Evolutionary conservation across 352 stramenopile genomes (phyloP).

Genomic region (Globisporangium splendens): DNA sequence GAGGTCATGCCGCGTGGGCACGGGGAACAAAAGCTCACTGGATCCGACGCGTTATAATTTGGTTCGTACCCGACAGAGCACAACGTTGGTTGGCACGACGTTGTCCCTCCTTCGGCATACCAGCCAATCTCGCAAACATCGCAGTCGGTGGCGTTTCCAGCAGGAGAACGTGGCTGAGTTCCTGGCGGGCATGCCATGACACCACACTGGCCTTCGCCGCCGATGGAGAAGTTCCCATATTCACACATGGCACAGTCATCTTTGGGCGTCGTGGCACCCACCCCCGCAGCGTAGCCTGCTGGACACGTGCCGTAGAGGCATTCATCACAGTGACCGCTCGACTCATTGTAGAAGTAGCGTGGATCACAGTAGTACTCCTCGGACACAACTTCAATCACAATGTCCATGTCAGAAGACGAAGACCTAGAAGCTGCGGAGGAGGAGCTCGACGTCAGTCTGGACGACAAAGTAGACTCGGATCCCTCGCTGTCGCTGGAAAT

Average conservation of each 20-base stretch:
- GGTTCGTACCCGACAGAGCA: constrained; percentile 30
- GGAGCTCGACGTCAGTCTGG: neutral
- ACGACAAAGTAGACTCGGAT: neutral
- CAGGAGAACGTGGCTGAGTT: constrained; percentile 20
- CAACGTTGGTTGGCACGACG: constrained; percentile 18
- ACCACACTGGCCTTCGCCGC: constrained; percentile 27
- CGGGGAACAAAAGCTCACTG: constrained; percentile 22
- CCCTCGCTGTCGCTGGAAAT: neutral
- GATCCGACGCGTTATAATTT: constrained; percentile 22
- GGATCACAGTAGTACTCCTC: constrained; percentile 23
- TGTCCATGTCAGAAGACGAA: neutral
- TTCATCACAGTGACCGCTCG: constrained; percentile 20
- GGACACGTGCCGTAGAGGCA: constrained; percentile 38
- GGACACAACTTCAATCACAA: constrained; percentile 10
- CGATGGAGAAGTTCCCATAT: constrained; percentile 28
- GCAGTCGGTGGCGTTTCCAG: constrained; percentile 24
- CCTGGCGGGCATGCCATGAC: constrained; percentile 26
- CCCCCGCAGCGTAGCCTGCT: constrained; percentile 15
- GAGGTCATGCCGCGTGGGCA: constrained; percentile 34
- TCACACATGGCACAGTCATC: constrained; percentile 25
- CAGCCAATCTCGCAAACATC: constrained; percentile 23
- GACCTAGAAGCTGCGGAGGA: neutral
- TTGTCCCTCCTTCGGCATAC: constrained; percentile 30
- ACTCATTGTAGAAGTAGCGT: constrained; percentile 37
- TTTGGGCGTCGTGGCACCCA: constrained; percentile 15